Conservation (phyloP, 345 rosid species). For the Heritiera littoralis region DNA sequence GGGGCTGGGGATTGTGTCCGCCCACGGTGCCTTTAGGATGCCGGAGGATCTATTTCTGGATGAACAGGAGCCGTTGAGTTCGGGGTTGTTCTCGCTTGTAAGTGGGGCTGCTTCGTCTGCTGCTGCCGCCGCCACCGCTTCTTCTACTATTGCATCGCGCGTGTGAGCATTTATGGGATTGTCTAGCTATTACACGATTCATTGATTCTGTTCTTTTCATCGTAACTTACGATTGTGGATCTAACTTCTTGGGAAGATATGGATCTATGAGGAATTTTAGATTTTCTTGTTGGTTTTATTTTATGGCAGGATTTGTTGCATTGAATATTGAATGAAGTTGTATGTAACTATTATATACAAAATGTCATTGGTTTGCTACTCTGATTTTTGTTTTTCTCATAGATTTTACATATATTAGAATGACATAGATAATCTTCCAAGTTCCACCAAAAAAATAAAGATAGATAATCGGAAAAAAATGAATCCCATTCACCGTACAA, state of each 20-base stretch:
- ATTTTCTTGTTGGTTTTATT: neutral
- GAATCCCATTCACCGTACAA: too few relatives aligned
- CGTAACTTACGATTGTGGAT: too few relatives aligned
- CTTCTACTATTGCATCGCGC: slow-evolving; percentile 32
- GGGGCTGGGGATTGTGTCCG: slow-evolving; percentile 43
- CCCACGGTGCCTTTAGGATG: slow-evolving; percentile 48
- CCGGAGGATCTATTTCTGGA: slow-evolving; percentile 59
- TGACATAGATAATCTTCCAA: too few relatives aligned
- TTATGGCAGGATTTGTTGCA: neutral
- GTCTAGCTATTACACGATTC: neutral
- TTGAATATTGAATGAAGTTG: neutral
- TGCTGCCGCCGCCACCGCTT: slow-evolving; percentile 29
- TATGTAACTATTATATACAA: neutral
- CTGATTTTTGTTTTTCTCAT: too few relatives aligned
- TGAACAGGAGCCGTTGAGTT: slow-evolving; percentile 43
- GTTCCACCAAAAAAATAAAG: too few relatives aligned
- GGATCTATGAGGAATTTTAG: too few relatives aligned
- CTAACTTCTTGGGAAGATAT: too few relatives aligned
- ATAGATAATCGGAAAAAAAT: too few relatives aligned
- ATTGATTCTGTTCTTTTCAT: neutral
- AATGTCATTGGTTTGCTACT: neutral
- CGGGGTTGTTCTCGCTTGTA: slow-evolving; percentile 40
- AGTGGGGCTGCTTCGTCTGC: slow-evolving; percentile 40
- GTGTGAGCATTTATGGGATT: slow-evolving; percentile 27
- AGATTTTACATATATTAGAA: too few relatives aligned